These are phyloP conservation scores for Mucor sp. DNA, from an alignment of 371 early-diverging fungal genomes.

Conservation along the genomic window DNA sequence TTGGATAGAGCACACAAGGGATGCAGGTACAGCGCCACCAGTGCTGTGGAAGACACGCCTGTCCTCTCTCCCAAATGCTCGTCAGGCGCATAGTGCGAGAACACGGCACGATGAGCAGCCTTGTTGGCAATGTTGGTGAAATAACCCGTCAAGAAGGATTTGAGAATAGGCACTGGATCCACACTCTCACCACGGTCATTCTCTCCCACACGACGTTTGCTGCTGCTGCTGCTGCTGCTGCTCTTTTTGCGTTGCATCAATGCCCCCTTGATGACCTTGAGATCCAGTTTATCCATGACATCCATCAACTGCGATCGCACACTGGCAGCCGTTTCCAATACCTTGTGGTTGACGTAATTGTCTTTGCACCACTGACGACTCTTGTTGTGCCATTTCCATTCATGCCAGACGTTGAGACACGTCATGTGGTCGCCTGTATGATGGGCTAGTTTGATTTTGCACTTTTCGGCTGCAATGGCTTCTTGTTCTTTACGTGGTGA, in stretches of 20 bases:
- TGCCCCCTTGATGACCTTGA: conserved; percentile 52
- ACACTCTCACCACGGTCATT: conserved; percentile 20
- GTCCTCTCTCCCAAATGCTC: conserved; percentile 28
- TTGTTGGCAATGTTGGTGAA: conserved; percentile 79
- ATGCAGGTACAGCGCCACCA: conserved; percentile 70
- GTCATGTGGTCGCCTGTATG: conserved; percentile 91
- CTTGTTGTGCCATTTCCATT: conserved; percentile 82
- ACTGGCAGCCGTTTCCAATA: conserved; percentile 82
- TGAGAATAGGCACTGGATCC: conserved; percentile 62
- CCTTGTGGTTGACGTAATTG: conserved; percentile 85
- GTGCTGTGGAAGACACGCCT: conserved; percentile 23
- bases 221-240: conserved; percentile 15
- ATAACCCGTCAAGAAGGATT: conserved; percentile 74
- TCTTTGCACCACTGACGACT: conserved; percentile 86
- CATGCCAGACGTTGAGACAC: conserved; percentile 84
- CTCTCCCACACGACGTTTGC: conserved; percentile 22
- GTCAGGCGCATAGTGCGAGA: conserved; percentile 73
- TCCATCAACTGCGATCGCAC: conserved; percentile 90
- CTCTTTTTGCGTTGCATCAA: conserved; percentile 15
- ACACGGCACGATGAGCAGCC: conserved; percentile 63
- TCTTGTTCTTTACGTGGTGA: conserved; percentile 76
- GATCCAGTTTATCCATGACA: conserved; percentile 82
- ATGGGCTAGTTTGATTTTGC: conserved; percentile 66
- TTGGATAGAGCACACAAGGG: conserved; percentile 65
- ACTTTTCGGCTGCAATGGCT: conserved; percentile 76